Evolutionary conservation across 75 land plant species (phyloP), one percentile per base, ranked within the genome.

Genomic region (Pinus albicaulis): DNA sequence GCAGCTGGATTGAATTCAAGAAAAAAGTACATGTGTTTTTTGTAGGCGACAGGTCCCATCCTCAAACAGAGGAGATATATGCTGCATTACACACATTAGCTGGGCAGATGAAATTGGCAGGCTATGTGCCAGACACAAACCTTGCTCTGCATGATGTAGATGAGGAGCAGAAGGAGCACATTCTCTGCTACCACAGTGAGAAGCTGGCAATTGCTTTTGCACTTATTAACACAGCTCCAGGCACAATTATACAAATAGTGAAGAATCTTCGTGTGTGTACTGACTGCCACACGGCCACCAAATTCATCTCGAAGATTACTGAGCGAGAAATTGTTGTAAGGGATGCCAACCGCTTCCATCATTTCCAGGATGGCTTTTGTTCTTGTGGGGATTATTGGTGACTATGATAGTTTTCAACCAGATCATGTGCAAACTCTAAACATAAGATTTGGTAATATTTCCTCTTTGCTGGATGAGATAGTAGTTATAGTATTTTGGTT

Each of bases 231-330:
- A 66, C 31, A 66, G 0, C 48, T 16, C 48, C 19, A 12, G n/a
- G 23, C 48, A 68, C 17, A 8, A 10, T 44, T 41, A 7, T 68
- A 68, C 52, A 28, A 61, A 76, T 68, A 14, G 44, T 76, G 24
- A 68, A 76, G 17, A 76, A 60, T 34, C 8, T 60, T 19, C 20
- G n/a, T 31, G 44, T 60, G 8, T 60, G 41, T 4, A 10, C 6
- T 23, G 74, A 34, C 34, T 76, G 77, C 65, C 48, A 76, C n/a
- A 25, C 22, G 19, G 74, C 44, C 16, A 36, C 44, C 75, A 76
- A 65, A 13, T 76, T 76, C 61, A 76, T 76, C 22, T 76, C 77
- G 11, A 59, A 22, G 48, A 24, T 34, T 19, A 5, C 70, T 10
- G 28, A 11, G 24, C 36, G 28, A 57, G 63, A 76, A 38, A 19